phyloP scores from a whole-genome alignment of 176 grass and related monocot genomes.

The Microstegium vimineum region DNA sequence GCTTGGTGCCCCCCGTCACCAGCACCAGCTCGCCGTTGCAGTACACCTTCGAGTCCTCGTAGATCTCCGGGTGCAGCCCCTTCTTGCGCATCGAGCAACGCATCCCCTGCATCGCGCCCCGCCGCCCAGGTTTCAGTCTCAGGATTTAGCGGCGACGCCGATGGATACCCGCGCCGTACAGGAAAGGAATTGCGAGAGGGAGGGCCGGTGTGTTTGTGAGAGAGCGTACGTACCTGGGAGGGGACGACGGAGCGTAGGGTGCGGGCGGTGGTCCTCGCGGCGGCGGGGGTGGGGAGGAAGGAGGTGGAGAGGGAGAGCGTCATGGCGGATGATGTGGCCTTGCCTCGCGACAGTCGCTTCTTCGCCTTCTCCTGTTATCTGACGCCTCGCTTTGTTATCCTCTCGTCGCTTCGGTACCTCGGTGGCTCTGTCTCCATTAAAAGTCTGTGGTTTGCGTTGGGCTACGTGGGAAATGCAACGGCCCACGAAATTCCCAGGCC shows the following conservation, averaged over 20 bases:
- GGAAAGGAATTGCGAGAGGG: neutral
- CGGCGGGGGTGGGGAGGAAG: constrained; percentile 51
- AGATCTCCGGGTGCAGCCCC: constrained; percentile 86
- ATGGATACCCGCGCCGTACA: neutral
- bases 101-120: constrained; percentile 34
- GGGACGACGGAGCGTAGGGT: constrained; percentile 45
- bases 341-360: neutral
- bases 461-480: neutral
- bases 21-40: constrained; percentile 93
- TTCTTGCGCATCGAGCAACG: constrained; percentile 83
- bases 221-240: constrained; percentile 21
- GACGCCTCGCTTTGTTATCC: too few species aligned
- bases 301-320: constrained; percentile 64
- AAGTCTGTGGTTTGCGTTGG: neutral
- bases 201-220: neutral
- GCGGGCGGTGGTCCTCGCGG: constrained; percentile 11
- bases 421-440: neutral
- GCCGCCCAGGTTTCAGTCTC: neutral
- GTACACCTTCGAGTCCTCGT: constrained; percentile 90
- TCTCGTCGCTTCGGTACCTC: neutral
- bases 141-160: neutral
- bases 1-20: constrained; percentile 83
- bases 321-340: constrained; percentile 49
- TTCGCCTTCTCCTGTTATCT: neutral
- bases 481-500: neutral